phyloP scores from a whole-genome alignment of 805 yeast genomes.

The Metschnikowia hibisci region DNA sequence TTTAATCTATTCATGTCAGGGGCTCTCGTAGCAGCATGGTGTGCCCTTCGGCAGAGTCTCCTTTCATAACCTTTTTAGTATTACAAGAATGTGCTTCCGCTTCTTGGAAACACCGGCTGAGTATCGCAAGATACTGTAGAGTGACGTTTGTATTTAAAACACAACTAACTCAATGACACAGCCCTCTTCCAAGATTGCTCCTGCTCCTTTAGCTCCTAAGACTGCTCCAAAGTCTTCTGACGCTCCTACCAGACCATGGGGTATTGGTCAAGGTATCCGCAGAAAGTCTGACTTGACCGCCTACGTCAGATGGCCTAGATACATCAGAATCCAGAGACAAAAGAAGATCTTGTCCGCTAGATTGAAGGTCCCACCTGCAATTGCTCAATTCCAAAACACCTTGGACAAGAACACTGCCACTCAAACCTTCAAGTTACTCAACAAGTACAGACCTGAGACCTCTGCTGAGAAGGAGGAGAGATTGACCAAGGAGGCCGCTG shows the following conservation, averaged over 20 bases:
- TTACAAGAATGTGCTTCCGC: constrained; percentile 29
- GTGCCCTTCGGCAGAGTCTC: neutral
- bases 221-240: constrained; percentile 21
- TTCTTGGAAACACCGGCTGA: constrained; percentile 45
- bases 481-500: constrained; percentile 98
- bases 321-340: constrained; percentile 98
- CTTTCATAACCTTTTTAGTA: constrained; percentile 11
- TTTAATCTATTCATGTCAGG: constrained; percentile 14
- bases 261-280: constrained; percentile 95
- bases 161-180: constrained; percentile 46
- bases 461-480: constrained; percentile 98
- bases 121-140: constrained; percentile 41
- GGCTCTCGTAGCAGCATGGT: constrained; percentile 2
- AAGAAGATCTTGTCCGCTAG: constrained; percentile 92
- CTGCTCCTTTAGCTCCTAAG: constrained; percentile 44
- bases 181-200: constrained; percentile 52
- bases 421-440: constrained; percentile 92
- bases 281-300: constrained; percentile 96
- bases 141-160: constrained; percentile 25
- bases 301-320: constrained; percentile 99
- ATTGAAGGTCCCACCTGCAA: constrained; percentile 98
- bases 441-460: constrained; percentile 99
- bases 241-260: constrained; percentile 62
- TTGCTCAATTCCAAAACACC: constrained; percentile 93
- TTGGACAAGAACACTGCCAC: constrained; percentile 99